Base-by-base conservation (phyloP, 2,329 filamentous ascomycete genomes). In the Emericellopsis cladophorae region DNA sequence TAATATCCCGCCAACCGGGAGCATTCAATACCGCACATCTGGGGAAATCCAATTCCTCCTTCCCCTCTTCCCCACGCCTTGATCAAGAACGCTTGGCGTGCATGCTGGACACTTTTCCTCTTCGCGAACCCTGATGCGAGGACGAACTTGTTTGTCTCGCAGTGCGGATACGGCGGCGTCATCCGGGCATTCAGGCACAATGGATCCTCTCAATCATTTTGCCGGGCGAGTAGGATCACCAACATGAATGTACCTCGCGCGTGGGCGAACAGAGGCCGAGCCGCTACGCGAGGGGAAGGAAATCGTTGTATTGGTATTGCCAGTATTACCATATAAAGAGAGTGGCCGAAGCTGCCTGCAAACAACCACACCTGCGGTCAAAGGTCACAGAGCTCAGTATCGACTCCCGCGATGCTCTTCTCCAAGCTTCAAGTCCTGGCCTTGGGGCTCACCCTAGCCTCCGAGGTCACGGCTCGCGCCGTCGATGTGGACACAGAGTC, bases 351-450 rank as follows among this genome's bases (percentile, higher is more conserved):
- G 15, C 11, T 4, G 6, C 31, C 3, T 12, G 31, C 31, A 15
- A 4, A 32, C 31, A 12, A 32, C 31, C 31, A 15, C 11, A 32
- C 3, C 3, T 32, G 11, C 11, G 4, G 3, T 12, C 3, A 6
- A 15, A 15, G 4, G 11, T 6, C 11, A 32, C 15, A 4, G 11
- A 15, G 31, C 11, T 12, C 11, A 32, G 11, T 32, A 32, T 15
- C 31, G 15, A 32, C 31, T 12, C 4, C 31, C 16, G 31, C 32
- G 14, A 46, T 44, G 44, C 32, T 42, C 12, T 41, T 44, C 37
- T 39, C 44, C 5, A 44, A 44, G 37, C 40, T 46, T 6, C 40
- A 44, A 29, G 23, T 24, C 24, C 42, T 46, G 18, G 39, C 37
- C 10, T 15, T 42, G 11, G 42, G 39, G n/a, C 31, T 44, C 23